Conservation (phyloP, 225 moss, liverwort and hornwort species). For the Polytrichum formosum region DNA sequence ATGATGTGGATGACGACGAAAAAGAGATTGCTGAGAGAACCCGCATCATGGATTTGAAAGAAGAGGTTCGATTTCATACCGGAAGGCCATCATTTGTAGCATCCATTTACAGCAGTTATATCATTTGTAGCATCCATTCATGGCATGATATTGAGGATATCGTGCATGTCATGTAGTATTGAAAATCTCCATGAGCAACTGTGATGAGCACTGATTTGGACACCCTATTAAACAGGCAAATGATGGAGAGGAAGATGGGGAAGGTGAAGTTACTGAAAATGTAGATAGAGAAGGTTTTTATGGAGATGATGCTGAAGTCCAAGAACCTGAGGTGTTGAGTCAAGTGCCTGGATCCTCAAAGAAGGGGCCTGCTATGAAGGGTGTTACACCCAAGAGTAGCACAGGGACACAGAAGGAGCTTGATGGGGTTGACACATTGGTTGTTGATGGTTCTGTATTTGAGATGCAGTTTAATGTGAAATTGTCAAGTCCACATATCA, state of each 20-base stretch:
- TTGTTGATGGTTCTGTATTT: conserved; percentile 41
- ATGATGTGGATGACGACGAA: conserved; percentile 86
- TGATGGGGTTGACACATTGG: conserved; percentile 36
- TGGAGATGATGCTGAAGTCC: conserved; percentile 34
- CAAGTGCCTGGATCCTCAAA: conserved; percentile 27
- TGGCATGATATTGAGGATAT: too few relatives aligned
- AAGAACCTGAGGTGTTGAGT: conserved; percentile 14
- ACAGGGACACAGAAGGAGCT: conserved; percentile 24
- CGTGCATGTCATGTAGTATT: neutral
- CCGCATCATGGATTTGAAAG: conserved; percentile 46
- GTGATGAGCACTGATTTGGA: conserved; percentile 2
- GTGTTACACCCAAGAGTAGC: conserved; percentile 24
- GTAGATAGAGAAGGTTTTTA: conserved; percentile 44
- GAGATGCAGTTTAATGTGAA: conserved; percentile 64
- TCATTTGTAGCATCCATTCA: too few relatives aligned
- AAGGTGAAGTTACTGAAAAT: conserved; percentile 28
- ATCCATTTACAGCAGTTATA: too few relatives aligned
- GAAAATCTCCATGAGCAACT: too few relatives aligned
- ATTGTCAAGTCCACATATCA: conserved; percentile 55
- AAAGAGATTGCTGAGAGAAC: conserved; percentile 77
- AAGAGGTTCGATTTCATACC: conserved; percentile 27
- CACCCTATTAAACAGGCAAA: conserved; percentile 24
- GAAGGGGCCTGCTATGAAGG: conserved; percentile 16
- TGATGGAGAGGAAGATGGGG: conserved; percentile 38
- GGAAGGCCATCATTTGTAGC: too few relatives aligned